A percentile compares a stretch with the other conserved stretches of the same genome.
Conservation (phyloP, 768 basidiomycete genomes). For the Leccinum ochraceum region DNA sequence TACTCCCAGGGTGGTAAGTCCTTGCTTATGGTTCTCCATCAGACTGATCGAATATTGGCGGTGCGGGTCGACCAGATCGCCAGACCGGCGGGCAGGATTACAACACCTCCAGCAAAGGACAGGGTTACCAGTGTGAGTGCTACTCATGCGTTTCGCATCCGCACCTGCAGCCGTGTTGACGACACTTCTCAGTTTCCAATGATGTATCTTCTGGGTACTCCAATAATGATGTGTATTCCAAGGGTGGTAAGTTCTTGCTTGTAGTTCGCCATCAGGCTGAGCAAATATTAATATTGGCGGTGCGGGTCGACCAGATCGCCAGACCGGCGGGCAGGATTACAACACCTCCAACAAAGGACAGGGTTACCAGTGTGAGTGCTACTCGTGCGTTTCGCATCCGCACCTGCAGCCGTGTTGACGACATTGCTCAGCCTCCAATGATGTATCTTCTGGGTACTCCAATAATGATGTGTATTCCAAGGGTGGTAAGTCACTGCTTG, state of each 20-base stretch:
- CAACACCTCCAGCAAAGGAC: background rate
- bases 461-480: background rate
- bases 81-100: background rate
- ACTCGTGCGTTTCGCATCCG: background rate
- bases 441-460: background rate
- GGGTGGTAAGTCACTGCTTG: constrained; percentile 7
- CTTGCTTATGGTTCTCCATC: background rate
- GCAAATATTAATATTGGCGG: background rate
- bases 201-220: background rate
- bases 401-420: background rate
- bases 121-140: constrained; percentile 14
- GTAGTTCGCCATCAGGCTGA: background rate
- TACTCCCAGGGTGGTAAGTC: constrained; percentile 6
- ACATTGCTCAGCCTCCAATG: constrained; percentile 32
- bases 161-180: background rate
- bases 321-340: background rate
- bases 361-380: constrained; percentile 12
- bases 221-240: background rate
- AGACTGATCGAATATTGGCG: too few relatives aligned
- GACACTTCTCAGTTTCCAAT: constrained; percentile 31
- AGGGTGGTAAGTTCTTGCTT: constrained; percentile 8
- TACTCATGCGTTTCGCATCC: background rate
- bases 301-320: constrained; percentile 16
- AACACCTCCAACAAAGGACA: constrained; percentile 6
- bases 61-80: constrained; percentile 15